A percentile compares a stretch with the other conserved stretches of the same genome.
Conservation (phyloP, 345 rosid genomes). For the Salix brachista region DNA sequence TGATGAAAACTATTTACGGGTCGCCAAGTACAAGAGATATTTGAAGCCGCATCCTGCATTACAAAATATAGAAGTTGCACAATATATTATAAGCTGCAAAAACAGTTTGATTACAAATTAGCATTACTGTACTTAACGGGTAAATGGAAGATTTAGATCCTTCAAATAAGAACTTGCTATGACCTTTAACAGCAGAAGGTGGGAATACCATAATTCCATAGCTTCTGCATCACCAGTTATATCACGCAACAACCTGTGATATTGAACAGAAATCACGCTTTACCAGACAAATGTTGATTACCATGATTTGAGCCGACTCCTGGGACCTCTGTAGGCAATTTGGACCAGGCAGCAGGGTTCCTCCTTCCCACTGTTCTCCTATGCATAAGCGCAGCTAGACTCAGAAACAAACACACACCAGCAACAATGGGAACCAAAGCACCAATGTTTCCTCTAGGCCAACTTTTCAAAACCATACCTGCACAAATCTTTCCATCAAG, state of each 20-base stretch:
- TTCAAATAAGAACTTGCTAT: neutral
- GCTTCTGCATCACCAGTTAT: neutral
- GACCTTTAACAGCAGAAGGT: neutral
- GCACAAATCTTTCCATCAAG: conserved; percentile 55
- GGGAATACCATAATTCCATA: neutral
- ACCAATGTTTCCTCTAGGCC: conserved; percentile 44
- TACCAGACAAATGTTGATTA: conserved; percentile 24
- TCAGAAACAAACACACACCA: conserved; percentile 52
- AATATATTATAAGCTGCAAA: neutral
- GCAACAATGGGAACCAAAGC: conserved; percentile 54
- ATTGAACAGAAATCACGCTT: conserved; percentile 27
- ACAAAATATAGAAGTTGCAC: neutral
- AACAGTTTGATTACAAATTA: conserved; percentile 18
- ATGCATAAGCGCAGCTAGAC: conserved; percentile 40
- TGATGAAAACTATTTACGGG: too few species aligned
- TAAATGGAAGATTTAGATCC: neutral
- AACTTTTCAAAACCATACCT: conserved; percentile 45
- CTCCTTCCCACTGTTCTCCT: conserved; percentile 33
- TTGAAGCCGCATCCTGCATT: neutral
- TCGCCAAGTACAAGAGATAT: neutral
- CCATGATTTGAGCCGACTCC: conserved; percentile 35
- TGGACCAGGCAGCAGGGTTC: conserved; percentile 49
- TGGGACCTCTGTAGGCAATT: conserved; percentile 41
- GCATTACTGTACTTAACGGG: neutral
- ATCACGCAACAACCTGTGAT: neutral